A percentile compares a stretch with the other conserved stretches of the same genome.
Evolutionary conservation across 2,329 filamentous ascomycete species (phyloP).

Genomic region (Nannizzia gypsea): DNA sequence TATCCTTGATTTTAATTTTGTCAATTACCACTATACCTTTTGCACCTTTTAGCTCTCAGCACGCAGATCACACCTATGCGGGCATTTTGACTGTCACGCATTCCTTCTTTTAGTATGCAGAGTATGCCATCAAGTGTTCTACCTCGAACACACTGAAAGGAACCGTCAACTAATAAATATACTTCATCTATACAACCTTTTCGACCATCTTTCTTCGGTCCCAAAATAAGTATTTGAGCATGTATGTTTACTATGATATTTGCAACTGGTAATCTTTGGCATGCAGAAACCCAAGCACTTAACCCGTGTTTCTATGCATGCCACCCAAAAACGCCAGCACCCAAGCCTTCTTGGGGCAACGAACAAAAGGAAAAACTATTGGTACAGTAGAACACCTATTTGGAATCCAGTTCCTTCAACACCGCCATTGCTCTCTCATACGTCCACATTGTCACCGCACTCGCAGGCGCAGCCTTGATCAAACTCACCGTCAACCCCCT

Average conservation of each 20-base stretch:
- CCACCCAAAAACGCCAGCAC: not conserved
- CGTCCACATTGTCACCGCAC: conserved; percentile 87
- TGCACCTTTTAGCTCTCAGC: not conserved
- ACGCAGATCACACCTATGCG: not conserved
- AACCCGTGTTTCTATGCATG: not conserved
- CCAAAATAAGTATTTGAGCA: not conserved
- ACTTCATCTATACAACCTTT: not conserved
- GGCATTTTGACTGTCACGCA: not conserved
- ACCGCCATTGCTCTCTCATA: conserved; percentile 65
- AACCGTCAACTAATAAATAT: not conserved
- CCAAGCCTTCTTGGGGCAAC: not conserved
- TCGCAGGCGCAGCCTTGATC: conserved; percentile 86
- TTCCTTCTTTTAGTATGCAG: not conserved
- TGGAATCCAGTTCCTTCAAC: conserved; percentile 32
- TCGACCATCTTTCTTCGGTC: not conserved
- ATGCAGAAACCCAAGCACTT: not conserved
- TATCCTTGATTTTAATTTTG: not conserved
- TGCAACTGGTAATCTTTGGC: not conserved
- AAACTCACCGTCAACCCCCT: conserved; percentile 78
- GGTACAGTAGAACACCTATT: not conserved
- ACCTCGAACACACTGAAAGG: not conserved
- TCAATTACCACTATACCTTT: conserved; percentile 3
- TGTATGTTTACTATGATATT: not conserved
- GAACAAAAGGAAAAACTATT: not conserved
- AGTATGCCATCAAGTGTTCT: not conserved